Percentiles rank a stretch among this genome's conserved stretches.
Evolutionary conservation across 805 yeast species (phyloP).

Genomic region (Jamesozyma jinghongensis): DNA sequence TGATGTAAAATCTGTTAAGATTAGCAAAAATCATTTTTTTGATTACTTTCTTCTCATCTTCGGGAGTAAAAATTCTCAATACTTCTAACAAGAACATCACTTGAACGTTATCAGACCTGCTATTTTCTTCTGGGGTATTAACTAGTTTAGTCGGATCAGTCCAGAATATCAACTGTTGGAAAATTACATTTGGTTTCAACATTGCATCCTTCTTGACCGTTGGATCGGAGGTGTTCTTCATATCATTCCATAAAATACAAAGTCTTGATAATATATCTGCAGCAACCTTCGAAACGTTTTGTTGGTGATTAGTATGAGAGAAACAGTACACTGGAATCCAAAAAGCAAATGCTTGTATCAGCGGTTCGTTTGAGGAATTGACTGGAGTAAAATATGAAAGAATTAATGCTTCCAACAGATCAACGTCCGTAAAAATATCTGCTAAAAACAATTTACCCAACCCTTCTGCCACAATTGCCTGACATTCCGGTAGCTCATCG

Average conservation of each 20-base stretch:
- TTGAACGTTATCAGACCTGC: constrained; percentile 42
- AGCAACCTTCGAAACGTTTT: constrained; percentile 50
- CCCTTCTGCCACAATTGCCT: constrained; percentile 78
- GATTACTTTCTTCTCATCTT: constrained; percentile 40
- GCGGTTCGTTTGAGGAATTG: constrained; percentile 50
- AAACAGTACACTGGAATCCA: constrained; percentile 84
- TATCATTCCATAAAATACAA: constrained; percentile 36
- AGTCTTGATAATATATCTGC: constrained; percentile 58
- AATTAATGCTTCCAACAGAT: constrained; percentile 60
- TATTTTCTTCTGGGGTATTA: constrained; percentile 36
- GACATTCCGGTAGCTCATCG: constrained; percentile 52
- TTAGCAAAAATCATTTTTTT: constrained; percentile 46
- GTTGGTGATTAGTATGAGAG: constrained; percentile 66
- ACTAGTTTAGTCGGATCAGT: constrained; percentile 69
- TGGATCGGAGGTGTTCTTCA: constrained; percentile 30
- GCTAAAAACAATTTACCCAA: constrained; percentile 73
- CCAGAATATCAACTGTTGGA: constrained; percentile 74
- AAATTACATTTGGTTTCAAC: constrained; percentile 41
- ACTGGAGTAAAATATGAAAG: constrained; percentile 68
- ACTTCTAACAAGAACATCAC: constrained; percentile 47
- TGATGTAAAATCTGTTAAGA: constrained; percentile 41
- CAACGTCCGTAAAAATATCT: constrained; percentile 62
- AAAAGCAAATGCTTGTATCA: constrained; percentile 73
- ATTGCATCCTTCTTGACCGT: constrained; percentile 14
- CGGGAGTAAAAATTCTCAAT: constrained; percentile 37